A percentile compares a stretch with the other conserved stretches of the same genome.
phyloP scores from a whole-genome alignment of 129 eudicot species.

The Escallonia rubra region DNA sequence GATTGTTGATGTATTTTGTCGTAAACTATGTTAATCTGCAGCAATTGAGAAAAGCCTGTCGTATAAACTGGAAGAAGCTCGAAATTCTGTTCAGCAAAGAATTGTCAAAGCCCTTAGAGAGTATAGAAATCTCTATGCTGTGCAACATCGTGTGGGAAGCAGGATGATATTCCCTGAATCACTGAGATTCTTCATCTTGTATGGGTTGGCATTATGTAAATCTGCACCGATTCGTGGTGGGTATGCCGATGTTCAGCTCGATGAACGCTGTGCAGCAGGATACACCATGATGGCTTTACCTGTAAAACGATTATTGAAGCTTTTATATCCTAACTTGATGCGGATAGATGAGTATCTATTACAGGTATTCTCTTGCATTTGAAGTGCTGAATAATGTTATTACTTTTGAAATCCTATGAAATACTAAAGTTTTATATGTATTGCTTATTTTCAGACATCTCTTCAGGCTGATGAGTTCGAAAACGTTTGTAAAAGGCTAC shows the following conservation, averaged over 20 bases:
- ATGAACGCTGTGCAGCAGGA: conserved; percentile 95
- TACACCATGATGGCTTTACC: conserved; percentile 98
- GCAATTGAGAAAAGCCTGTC: conserved; percentile 87
- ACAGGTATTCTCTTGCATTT: conserved; percentile 37
- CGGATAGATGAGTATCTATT: conserved; percentile 78
- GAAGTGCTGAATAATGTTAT: not conserved
- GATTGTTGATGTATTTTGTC: conserved; percentile 3
- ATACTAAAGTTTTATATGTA: not conserved
- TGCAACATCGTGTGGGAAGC: conserved; percentile 78
- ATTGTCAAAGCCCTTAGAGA: conserved; percentile 90
- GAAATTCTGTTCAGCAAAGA: conserved; percentile 51
- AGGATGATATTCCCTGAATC: conserved; percentile 99
- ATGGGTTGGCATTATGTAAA: conserved; percentile 70
- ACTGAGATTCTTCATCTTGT: conserved; percentile 64
- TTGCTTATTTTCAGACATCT: conserved; percentile 28
- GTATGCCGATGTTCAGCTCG: conserved; percentile 77
- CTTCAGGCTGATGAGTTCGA: conserved; percentile 36
- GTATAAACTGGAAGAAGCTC: conserved; percentile 88
- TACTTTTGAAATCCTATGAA: not conserved
- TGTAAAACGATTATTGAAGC: conserved; percentile 69
- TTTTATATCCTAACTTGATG: conserved; percentile 72
- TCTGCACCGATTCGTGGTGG: conserved; percentile 92
- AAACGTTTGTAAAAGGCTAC: conserved; percentile 49
- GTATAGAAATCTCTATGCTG: conserved; percentile 83
- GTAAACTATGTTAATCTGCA: conserved; percentile 27